Conservation (phyloP, 1,139 yeast species). For the Suhomyces panamericanus region DNA sequence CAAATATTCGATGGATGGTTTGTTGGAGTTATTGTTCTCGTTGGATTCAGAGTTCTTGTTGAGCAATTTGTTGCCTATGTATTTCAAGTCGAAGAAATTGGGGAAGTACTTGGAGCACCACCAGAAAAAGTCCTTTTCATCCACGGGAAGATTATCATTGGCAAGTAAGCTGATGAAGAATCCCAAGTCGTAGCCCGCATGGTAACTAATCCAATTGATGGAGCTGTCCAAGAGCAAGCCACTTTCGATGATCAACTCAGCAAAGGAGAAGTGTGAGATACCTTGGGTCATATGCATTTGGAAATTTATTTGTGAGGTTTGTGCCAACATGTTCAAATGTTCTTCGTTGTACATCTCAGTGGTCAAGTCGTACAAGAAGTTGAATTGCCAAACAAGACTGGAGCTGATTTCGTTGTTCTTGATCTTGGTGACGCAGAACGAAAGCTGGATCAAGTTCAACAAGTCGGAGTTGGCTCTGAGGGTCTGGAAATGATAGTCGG, state of each 20-base stretch:
- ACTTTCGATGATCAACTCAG: slow-evolving; percentile 81
- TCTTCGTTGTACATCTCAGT: slow-evolving; percentile 85
- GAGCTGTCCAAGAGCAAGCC: slow-evolving; percentile 76
- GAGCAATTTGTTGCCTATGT: slow-evolving; percentile 60
- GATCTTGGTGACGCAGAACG: slow-evolving; percentile 79
- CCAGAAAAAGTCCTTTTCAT: slow-evolving; percentile 75
- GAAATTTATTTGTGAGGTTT: slow-evolving; percentile 83
- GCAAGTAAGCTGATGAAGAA: slow-evolving; percentile 77
- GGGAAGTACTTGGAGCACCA: slow-evolving; percentile 79
- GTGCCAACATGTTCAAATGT: slow-evolving; percentile 63
- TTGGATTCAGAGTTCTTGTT: slow-evolving; percentile 21
- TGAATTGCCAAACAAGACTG: slow-evolving; percentile 91
- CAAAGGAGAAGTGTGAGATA: slow-evolving; percentile 75
- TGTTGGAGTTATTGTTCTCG: slow-evolving; percentile 27
- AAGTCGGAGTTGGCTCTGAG: slow-evolving; percentile 89
- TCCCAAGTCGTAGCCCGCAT: slow-evolving; percentile 94
- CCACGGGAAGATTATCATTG: slow-evolving; percentile 76
- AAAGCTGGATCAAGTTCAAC: slow-evolving; percentile 81
- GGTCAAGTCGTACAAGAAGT: slow-evolving; percentile 75
- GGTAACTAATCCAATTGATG: slow-evolving; percentile 88
- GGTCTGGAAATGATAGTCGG: slow-evolving; percentile 95
- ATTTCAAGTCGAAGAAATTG: slow-evolving; percentile 78
- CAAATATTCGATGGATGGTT: slow-evolving; percentile 50
- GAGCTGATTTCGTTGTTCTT: slow-evolving; percentile 68
- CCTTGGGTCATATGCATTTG: slow-evolving; percentile 76